A percentile compares a stretch with the other conserved stretches of the same genome.
Evolutionary conservation across 306 rosid genomes (phyloP).

Genomic region (Acmispon strigosus): DNA sequence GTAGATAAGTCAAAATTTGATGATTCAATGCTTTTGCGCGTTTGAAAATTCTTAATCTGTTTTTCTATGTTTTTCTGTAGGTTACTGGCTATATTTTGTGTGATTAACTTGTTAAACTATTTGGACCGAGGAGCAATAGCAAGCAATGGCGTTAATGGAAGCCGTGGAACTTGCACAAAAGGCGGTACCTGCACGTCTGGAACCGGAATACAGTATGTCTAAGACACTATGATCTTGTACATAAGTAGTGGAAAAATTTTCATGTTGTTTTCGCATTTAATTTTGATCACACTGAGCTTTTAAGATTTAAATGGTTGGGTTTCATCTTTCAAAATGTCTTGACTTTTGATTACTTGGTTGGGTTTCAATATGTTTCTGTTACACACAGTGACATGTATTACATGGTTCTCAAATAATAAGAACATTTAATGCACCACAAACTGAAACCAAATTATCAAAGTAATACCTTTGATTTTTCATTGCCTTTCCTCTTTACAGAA

Average conservation of each 20-base stretch:
- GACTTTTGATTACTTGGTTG: neutral
- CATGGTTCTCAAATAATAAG: neutral
- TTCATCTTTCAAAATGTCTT: neutral
- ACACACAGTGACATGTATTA: neutral
- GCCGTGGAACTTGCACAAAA: constrained; percentile 50
- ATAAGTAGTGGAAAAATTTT: neutral
- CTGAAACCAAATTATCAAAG: neutral
- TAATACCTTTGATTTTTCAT: neutral
- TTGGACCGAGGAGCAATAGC: constrained; percentile 94
- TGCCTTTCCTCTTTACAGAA: neutral
- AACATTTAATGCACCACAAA: neutral
- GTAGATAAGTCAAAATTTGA: neutral
- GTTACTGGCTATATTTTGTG: constrained; percentile 68
- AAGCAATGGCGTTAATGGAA: constrained; percentile 96
- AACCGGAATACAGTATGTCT: constrained; percentile 73
- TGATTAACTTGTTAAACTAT: constrained; percentile 74
- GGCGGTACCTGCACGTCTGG: constrained; percentile 65
- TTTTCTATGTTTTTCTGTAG: constrained; percentile 30
- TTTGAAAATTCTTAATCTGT: neutral
- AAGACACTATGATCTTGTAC: constrained; percentile 20
- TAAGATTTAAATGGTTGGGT: neutral
- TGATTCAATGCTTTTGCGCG: neutral
- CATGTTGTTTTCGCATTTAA: neutral
- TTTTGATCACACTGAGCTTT: neutral
- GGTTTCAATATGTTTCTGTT: neutral